These are phyloP conservation scores for Pseudogymnoascus sp. DNA, from an alignment of 2,329 filamentous ascomycete species.

Conservation along the genomic window DNA sequence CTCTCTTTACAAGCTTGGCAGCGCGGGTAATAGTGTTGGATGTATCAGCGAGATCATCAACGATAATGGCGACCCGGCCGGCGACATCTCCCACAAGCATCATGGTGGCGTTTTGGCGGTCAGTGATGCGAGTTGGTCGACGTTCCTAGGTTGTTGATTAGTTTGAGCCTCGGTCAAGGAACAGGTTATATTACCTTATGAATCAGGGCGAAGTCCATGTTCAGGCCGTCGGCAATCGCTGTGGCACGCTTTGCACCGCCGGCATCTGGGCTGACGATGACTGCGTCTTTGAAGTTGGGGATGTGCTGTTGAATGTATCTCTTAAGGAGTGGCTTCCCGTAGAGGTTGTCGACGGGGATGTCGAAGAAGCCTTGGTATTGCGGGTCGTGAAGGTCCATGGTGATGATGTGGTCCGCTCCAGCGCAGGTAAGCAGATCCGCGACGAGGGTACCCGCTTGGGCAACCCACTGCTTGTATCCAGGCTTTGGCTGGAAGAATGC, in stretches of 20 bases:
- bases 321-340: constrained; percentile 68
- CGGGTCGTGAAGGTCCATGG: constrained; percentile 92
- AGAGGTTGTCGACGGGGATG: constrained; percentile 95
- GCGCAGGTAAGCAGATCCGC: constrained; percentile 92
- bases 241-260: constrained; percentile 95
- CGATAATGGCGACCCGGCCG: constrained; percentile 74
- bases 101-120: constrained; percentile 88
- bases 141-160: constrained; percentile 57
- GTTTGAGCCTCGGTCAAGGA: constrained; percentile 25
- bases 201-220: constrained; percentile 93
- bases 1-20: constrained; percentile 92
- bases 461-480: constrained; percentile 98
- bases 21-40: constrained; percentile 95
- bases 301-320: constrained; percentile 72
- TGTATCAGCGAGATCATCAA: constrained; percentile 92
- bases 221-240: constrained; percentile 84
- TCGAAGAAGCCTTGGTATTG: constrained; percentile 99
- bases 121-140: constrained; percentile 76
- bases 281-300: constrained; percentile 67
- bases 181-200: constrained; percentile 65
- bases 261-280: constrained; percentile 93
- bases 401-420: constrained; percentile 93
- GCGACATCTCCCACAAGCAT: constrained; percentile 86
- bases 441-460: constrained; percentile 89
- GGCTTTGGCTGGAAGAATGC: constrained; percentile 71